Base-by-base conservation (phyloP, 2,329 filamentous ascomycete species). In the Macrophomina pseudophaseolina region DNA sequence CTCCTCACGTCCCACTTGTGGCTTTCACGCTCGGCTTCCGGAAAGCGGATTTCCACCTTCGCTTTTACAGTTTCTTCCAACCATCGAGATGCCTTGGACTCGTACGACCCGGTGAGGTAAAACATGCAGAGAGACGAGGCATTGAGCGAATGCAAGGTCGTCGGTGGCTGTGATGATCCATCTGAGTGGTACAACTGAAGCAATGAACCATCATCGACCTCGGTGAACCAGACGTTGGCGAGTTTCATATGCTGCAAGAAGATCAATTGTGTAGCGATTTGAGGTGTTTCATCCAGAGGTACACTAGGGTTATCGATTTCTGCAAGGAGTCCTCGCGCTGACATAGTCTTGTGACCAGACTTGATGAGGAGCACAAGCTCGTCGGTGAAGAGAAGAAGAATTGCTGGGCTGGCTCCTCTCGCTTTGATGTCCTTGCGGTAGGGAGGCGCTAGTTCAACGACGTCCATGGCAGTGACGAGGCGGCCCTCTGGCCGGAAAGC, bases 41-140 rank as follows among this genome's bases (percentile, higher is more conserved):
- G 82, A 73, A 96, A 97, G 11, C 94, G 87, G 5, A 89, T 91
- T 78, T 97, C 94, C 14, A 97, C 88, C 70, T 90, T 88, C 8
- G 94, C 93, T 79, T 94, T 96, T 56, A 89, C 88, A 12, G 97
- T 84, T 70, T 98, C 95, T 78, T 98, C 94, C 33, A 88, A 88
- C 79, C 92, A 89, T 68, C 90, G 91, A 18, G 84, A 82, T 1
- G 91, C 92, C 75, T 90, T 94, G 32, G 89, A 89, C 74, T 97
- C 91, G 72, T 94, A 94, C 7, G 86, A 80, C 63, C 92, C 91
- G 60, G 90, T 87, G 1, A 97, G 84, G 48, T 90, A 79, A 73
- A 97, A 91, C 70, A 81, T 78, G 42, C 64, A 64, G 11, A 68
- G 38, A 11, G 59, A 56, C 7, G 62, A 59, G 18, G 66, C 66